These are phyloP conservation scores for Panicum hallii DNA, from an alignment of 202 grass and related monocot species.

Conservation along the genomic window DNA sequence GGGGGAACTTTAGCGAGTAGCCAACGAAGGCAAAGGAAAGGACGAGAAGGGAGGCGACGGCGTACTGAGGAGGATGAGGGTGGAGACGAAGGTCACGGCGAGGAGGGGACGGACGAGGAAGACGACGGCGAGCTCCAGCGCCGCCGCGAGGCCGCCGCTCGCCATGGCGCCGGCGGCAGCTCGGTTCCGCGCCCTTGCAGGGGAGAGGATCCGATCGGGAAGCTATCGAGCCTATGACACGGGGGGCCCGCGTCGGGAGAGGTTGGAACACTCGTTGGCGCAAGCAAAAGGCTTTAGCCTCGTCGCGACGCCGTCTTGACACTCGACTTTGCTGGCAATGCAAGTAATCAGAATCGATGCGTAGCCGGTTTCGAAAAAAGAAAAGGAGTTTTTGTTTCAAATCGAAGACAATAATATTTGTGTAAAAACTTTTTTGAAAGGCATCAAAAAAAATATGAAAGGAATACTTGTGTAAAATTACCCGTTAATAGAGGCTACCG, in stretches of 20 bases:
- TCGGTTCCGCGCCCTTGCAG: neutral
- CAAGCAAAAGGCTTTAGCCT: neutral
- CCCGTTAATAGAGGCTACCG: no score
- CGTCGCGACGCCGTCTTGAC: neutral
- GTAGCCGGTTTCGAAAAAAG: neutral
- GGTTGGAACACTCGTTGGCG: neutral
- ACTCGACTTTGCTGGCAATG: neutral
- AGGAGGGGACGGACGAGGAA: conserved; percentile 81
- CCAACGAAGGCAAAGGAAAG: neutral
- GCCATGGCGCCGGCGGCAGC: conserved; percentile 50
- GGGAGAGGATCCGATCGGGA: neutral
- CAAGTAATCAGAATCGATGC: conserved; percentile 16
- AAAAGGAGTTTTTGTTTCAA: neutral
- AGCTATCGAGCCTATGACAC: conserved; percentile 24
- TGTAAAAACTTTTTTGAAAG: neutral
- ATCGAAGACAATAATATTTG: neutral
- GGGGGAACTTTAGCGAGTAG: neutral
- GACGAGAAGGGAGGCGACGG: neutral
- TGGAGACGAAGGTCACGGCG: conserved; percentile 71
- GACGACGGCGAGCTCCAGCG: conserved; percentile 51
- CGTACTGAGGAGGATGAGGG: conserved; percentile 76
- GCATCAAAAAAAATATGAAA: neutral
- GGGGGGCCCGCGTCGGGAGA: neutral
- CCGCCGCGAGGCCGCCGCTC: conserved; percentile 35
- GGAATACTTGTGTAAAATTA: neutral